Base-by-base conservation (phyloP, 306 rosid species). In the Heteromeles arbutifolia region DNA sequence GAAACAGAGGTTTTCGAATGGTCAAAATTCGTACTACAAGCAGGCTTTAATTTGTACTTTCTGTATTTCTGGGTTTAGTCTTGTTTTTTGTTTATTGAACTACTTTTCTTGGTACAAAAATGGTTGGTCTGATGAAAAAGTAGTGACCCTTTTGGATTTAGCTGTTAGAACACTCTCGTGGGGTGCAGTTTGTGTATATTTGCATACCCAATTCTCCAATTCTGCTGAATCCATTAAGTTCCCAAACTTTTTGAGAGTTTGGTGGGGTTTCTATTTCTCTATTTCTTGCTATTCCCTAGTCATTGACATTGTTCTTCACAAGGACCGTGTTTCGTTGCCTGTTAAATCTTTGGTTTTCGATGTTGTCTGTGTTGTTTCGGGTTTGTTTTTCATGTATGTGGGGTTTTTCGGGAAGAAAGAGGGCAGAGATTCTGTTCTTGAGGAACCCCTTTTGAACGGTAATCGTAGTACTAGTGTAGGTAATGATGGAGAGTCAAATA, bases 391-490 rank as follows among this genome's bases (percentile, higher is more conserved):
- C 65, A 76, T 85, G 39, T 86, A 62, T 72, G 80, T 82, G 44
- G 92, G 81, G 70, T 66, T 48, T 78, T 80, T 70, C 22, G 73
- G 74, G 53, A 82, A 83, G 68, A 84, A 63, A 14, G 79, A 73
- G 80, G 78, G 77, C 74, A 79, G 80, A 39, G 70, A 64, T 69
- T 25, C 70, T 67, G 65, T 79, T 69, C 94, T 91, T 59, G 84
- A 83, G 54, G 94, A 93, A 62, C 67, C 92, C 75, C 94, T 93
- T 83, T 81, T 93, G 82, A 90, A 87, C 45, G 90, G 90, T 70
- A 77, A 77, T 31, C 53, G 81, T 9, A 69, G 44, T 50, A 15
- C 57, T 69, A 32, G 57, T 37, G 73, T 62, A 41, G 41, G 73
- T 29, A 77, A 76, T 43, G 61, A 43, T 25, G 74, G 67, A 18